Base-by-base conservation (phyloP, 768 basidiomycete genomes). In the Termitomyces sp. region DNA sequence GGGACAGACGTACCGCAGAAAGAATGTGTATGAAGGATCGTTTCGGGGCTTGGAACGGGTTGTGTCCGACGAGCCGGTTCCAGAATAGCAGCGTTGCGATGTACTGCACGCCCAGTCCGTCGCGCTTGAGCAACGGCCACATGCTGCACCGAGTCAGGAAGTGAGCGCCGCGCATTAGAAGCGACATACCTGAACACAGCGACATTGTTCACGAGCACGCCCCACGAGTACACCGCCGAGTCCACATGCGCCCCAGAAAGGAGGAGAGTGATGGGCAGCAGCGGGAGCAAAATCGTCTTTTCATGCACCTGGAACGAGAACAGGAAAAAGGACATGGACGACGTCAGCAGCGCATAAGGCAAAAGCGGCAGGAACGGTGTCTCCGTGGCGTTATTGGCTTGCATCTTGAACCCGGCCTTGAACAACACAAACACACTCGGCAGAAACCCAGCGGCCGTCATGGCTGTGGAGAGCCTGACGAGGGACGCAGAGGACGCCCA, bases 291-390 rank as follows among this genome's bases (percentile, higher is more conserved):
- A 41, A 98, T 90, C 3, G 88, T 87, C 77, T 97, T 98, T 71
- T 98, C 95, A 70, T 97, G 95, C 39, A 95, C 94, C 66, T 97
- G 94, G 72, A 96, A 96, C 6, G 94, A 94, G 75, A 96, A 95
- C 33, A 98, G 77, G 75, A 96, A 98, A 80, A 98, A 97, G 9
- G 94, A 89, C 77, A 98, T 81, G 0, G 91, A 89, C 1, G 84
- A 86, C 7, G 84, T 86, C 59, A 94, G 80, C 28, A 97, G 77
- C 2, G 90, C 86, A 62, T 91, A 89, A 0, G 89, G 90, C 4
- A 98, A 78, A 2, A 98, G 75, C 0, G 84, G 78, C 24, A 89
- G 71, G 28, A 88, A 77, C 4, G 76, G 75, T 0, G 82, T 42
- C 56, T 55, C 22, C 37, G n/a, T 5, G 3, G 20, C 34, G 54